Base-by-base conservation (phyloP, 306 rosid genomes). In the Cicer pinnatifidum region DNA sequence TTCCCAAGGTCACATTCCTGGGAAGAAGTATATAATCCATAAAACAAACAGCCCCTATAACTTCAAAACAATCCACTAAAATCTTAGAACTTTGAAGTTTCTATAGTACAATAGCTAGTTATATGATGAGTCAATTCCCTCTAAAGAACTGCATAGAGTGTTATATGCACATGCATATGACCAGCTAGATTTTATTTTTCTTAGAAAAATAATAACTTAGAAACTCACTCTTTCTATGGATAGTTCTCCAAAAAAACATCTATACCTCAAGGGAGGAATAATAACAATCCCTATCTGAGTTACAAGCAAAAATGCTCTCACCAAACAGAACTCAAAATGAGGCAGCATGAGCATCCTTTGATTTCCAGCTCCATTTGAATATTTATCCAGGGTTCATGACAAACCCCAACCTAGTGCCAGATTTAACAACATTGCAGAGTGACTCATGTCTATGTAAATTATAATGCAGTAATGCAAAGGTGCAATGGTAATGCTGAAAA, bases 401-500 rank as follows among this genome's bases (percentile, higher is more conserved):
- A 53, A 50, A n/a, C 56, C 9, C 56, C 56, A 50, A 17, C 56
- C 56, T n/a, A n/a, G 19, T 50, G 19, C 56, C 56, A 6, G 56
- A 48, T 48, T 48, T 48, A 48, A 48, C 19, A 12, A 48, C 54
- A n/a, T 9, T 13, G 7, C 19, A 50, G 56, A 13, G 15, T 7
- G 8, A 7, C 56, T 13, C 20, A 1, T 50, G 13, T 50, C 57
- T 13, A 51, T 15, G 23, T 13, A 19, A 51, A 15, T 51, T 51
- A 51, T 15, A 51, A 51, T 13, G 56, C 20, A 50, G 20, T 47
- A 12, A 47, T 47, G 13, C 6, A 47, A 47, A 47, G 16, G 6
- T 47, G 53, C 17, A 48, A n/a, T 48, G 54, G 54, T 13, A 48
- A n/a, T 23, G 63, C 63, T 57, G n/a, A 57, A 57, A 53, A 10